Evolutionary conservation across 2,329 filamentous ascomycete species (phyloP), one percentile per base, ranked within the genome.

Genomic region (Ascochyta viciae-villosae): DNA sequence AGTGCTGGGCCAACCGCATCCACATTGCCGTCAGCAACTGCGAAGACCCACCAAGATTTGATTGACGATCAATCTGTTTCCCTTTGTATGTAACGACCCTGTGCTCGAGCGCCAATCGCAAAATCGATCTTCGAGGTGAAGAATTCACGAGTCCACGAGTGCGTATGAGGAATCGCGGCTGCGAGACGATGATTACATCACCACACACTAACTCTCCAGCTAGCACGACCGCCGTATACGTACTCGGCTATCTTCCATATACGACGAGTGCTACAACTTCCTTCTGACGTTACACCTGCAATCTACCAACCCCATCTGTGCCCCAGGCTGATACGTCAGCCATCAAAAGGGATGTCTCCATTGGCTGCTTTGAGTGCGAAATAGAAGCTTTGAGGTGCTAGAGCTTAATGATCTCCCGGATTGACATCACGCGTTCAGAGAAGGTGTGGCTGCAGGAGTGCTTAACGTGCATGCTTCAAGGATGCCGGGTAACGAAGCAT

Each of bases 231-330:
- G 4, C 3, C 35, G 26, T 54, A 50, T 13, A 42, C 44, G 52
- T 54, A 54, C 35, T 54, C 52, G 52, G 40, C 16, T 54, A 40
- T 35, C 7, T n/a, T n/a, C 12, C 6, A n/a, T 40, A 45, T 54
- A 54, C 52, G 52, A 54, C 27, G 16, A 40, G n/a, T 50, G 45
- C 45, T 34, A 27, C 40, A 45, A 31, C 33, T 15, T 34, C 39
- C 26, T 35, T 33, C 43, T 48, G 19, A 29, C 39, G 39, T 49
- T 41, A 39, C 45, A 54, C 51, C 38, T 45, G 42, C 27, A 50
- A 49, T 50, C 27, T 40, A 37, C 34, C 27, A 45, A 49, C 10
- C 46, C n/a, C 27, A 45, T 50, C 40, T 27, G 40, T 6, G 27
- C 34, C 27, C 27, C 40, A 37, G 19, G 23, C n/a, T 31, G 23